phyloP scores from a whole-genome alignment of 768 basidiomycete species.

The Fistulinella prunicolor region DNA sequence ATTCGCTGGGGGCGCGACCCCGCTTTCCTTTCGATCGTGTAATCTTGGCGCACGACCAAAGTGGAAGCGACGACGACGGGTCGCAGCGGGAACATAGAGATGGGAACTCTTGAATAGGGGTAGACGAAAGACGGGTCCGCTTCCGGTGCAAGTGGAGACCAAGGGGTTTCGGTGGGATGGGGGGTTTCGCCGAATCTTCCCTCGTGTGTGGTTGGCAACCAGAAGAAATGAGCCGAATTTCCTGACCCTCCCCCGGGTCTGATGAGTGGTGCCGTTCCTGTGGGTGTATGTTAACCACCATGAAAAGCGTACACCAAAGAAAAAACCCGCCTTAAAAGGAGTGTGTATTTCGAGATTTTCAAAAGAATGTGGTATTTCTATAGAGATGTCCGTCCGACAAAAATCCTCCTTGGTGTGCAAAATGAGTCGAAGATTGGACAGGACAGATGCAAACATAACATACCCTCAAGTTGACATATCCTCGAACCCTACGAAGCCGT shows the following conservation, averaged over 20 bases:
- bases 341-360: no score
- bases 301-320: background rate
- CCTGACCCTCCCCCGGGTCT: no score
- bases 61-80: conserved; percentile 2
- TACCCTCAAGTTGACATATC: conserved; percentile 6
- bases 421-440: no score
- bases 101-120: background rate
- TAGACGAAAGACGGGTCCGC: background rate
- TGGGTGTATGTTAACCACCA: background rate
- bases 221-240: background rate
- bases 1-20: background rate
- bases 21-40: conserved; percentile 10
- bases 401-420: background rate
- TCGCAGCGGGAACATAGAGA: conserved; percentile 5
- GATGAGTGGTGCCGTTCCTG: background rate
- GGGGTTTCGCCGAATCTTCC: background rate
- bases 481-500: conserved; percentile 7
- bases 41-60: conserved; percentile 19
- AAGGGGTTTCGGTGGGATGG: conserved; percentile 4
- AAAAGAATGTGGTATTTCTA: no score
- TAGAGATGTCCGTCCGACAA: background rate
- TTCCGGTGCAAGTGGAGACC: background rate
- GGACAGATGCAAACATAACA: background rate
- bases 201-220: background rate
- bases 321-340: background rate